A percentile compares a stretch with the other conserved stretches of the same genome.
Evolutionary conservation across 208 protist species (phyloP).

Genomic region (Novymonas esmeraldas): DNA sequence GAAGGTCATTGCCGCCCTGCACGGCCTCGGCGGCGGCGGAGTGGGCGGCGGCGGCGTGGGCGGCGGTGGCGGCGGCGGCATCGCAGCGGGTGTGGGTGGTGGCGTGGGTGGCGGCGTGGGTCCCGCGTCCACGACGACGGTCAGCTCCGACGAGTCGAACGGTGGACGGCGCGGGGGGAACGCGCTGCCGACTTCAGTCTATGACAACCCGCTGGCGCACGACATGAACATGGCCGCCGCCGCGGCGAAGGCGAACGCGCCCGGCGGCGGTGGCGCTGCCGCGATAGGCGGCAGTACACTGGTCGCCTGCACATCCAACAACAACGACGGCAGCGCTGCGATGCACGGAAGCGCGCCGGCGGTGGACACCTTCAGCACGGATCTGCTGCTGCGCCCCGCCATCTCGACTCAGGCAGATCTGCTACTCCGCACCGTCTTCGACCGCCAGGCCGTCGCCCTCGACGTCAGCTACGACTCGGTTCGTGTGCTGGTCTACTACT

Average conservation of each 20-base stretch:
- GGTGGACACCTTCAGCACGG: constrained; percentile 45
- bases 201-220: constrained; percentile 30
- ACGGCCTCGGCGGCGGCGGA: neutral
- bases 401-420: constrained; percentile 52
- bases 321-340: constrained; percentile 8
- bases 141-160: neutral
- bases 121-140: neutral
- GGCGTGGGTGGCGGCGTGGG: neutral
- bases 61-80: neutral
- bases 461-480: constrained; percentile 79
- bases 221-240: constrained; percentile 1
- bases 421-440: constrained; percentile 63
- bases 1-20: constrained; percentile 8
- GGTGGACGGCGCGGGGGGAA: constrained; percentile 1
- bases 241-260: neutral
- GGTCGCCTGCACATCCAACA: neutral
- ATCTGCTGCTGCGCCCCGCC: constrained; percentile 43
- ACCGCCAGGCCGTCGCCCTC: constrained; percentile 58
- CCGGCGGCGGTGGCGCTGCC: neutral
- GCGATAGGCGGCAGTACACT: neutral
- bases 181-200: neutral
- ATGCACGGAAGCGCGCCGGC: constrained; percentile 14
- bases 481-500: constrained; percentile 75
- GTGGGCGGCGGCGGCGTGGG: neutral
- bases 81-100: neutral